Evolutionary conservation across 1,139 yeast genomes (phyloP).

Genomic region (Lodderomyces elongisporus): DNA sequence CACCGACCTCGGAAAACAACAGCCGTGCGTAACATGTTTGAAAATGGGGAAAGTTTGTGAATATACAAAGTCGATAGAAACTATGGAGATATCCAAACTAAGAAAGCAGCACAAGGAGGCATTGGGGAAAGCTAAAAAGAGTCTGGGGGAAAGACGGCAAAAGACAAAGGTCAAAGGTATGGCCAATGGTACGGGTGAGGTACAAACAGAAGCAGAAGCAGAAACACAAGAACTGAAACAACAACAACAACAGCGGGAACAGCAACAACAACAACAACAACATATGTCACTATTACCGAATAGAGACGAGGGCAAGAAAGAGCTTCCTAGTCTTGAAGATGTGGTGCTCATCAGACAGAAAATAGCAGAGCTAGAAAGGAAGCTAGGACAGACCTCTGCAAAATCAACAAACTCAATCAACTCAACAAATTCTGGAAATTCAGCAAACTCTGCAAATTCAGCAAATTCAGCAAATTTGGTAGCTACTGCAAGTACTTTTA

Average conservation of each 20-base stretch:
- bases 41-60: conserved; percentile 16
- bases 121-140: not conserved
- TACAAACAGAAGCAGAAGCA: not conserved
- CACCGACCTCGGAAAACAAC: conserved; percentile 3
- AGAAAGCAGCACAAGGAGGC: not conserved
- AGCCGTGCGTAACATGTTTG: conserved; percentile 31
- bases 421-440: not conserved
- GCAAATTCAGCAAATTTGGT: not conserved
- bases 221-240: not conserved
- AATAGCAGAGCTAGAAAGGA: conserved; percentile 6
- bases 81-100: conserved; percentile 4
- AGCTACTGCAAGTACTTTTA: too few species aligned
- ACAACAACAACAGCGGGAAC: not conserved
- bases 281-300: not conserved
- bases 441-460: not conserved
- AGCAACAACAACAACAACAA: not conserved
- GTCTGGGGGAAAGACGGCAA: not conserved
- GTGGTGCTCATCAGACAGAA: conserved; percentile 2
- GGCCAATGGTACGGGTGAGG: too few species aligned
- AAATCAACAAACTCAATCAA: not conserved
- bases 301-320: too few species aligned
- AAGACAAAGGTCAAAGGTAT: too few species aligned
- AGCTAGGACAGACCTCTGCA: not conserved
- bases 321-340: conserved; percentile 12
- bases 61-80: conserved; percentile 9